These are phyloP conservation scores for Didymella arachidicola DNA, from an alignment of 2,329 filamentous ascomycete genomes.

Conservation along the genomic window DNA sequence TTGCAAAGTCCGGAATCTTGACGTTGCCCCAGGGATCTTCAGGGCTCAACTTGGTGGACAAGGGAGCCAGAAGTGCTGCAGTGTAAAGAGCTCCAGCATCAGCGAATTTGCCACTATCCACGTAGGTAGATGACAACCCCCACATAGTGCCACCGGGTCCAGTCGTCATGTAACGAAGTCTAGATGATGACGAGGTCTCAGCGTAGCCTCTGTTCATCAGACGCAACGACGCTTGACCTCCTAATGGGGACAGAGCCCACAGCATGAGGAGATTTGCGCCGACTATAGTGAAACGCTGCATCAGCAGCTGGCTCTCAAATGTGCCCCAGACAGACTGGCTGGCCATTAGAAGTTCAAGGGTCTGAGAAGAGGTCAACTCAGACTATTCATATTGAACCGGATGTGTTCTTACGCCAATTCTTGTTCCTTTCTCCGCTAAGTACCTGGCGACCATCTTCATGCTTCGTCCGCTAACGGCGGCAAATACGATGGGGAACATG, in stretches of 20 bases:
- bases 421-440: slow-evolving; percentile 43
- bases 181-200: no score
- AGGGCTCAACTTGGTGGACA: slow-evolving; percentile 31
- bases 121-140: no score
- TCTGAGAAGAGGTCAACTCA: slow-evolving; percentile 29
- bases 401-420: slow-evolving; percentile 33
- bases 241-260: slow-evolving; percentile 49
- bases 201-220: no score
- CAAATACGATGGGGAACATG: slow-evolving; percentile 49
- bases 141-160: no score
- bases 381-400: no score
- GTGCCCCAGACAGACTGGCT: slow-evolving; percentile 51
- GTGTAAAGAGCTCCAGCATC: slow-evolving; percentile 31
- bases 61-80: slow-evolving; percentile 37
- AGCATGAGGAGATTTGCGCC: slow-evolving; percentile 45
- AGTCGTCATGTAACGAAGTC: no score
- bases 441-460: slow-evolving; percentile 50
- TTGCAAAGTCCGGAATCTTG: slow-evolving; percentile 41
- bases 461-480: slow-evolving; percentile 45
- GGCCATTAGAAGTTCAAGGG: slow-evolving; percentile 46
- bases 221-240: slow-evolving; percentile 51
- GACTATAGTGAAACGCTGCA: slow-evolving; percentile 42
- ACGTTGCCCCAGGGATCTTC: slow-evolving; percentile 48
- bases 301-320: slow-evolving; percentile 44
- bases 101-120: no score